These are phyloP conservation scores for Boletus reticuloceps DNA, from an alignment of 768 basidiomycete species.

Conservation along the genomic window DNA sequence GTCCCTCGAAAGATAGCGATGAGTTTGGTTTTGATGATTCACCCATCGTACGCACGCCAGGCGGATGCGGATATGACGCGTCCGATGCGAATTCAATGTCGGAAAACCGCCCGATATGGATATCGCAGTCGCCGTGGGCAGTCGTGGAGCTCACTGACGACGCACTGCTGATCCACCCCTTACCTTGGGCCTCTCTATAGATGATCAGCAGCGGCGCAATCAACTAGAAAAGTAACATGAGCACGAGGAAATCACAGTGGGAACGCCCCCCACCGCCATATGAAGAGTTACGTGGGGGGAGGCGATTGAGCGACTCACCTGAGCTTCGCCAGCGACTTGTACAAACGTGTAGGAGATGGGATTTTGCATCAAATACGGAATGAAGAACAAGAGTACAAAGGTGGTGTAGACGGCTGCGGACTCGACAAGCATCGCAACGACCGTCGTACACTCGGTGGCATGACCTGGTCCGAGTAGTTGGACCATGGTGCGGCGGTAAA, in stretches of 20 bases:
- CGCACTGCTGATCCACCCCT: conserved; percentile 32
- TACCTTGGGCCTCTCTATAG: conserved; percentile 37
- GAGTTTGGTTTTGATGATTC: conserved; percentile 4
- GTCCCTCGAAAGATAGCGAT: neutral
- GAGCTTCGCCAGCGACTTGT: conserved; percentile 33
- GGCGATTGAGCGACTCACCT: conserved; percentile 20
- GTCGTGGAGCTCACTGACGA: conserved; percentile 4
- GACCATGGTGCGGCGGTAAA: conserved; percentile 24
- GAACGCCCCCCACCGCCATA: neutral
- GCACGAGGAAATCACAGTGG: neutral
- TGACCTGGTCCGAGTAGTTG: conserved; percentile 22
- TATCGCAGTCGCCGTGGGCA: neutral
- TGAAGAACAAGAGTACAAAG: conserved; percentile 25
- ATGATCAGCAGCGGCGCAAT: conserved; percentile 40
- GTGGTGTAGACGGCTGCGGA: conserved; percentile 30
- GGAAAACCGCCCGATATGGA: conserved; percentile 18
- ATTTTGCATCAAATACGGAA: conserved; percentile 24
- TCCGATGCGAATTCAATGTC: conserved; percentile 25
- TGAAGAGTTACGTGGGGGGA: too few relatives aligned
- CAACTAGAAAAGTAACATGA: conserved; percentile 21
- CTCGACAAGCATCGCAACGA: conserved; percentile 27
- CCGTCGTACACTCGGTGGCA: conserved; percentile 22
- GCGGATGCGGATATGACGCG: neutral
- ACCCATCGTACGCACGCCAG: conserved; percentile 2
- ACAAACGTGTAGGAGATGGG: conserved; percentile 33